Base-by-base conservation (phyloP, 768 basidiomycete species). In the Lanmaoa rubissima region DNA sequence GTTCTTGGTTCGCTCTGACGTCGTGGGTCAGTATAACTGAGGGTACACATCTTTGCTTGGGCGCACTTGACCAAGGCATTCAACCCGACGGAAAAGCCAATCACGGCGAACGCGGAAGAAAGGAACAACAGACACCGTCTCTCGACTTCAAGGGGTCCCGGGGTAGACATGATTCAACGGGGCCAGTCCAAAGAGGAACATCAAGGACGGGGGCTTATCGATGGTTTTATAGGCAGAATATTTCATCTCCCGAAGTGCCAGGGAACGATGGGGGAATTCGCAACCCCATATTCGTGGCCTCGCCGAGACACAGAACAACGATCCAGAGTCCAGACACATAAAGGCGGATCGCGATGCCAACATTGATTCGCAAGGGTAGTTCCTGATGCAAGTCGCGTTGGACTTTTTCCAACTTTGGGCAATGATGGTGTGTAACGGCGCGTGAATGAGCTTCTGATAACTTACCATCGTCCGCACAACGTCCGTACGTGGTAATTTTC, bases 31-130 rank as follows among this genome's bases (percentile, higher is more conserved):
- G 51, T 12, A 21, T 45, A 26, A 28, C 21, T 24, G 21, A 38
- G 41, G 14, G 16, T 9, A 41, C 10, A 10, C 3, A 19, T 38
- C 13, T 31, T 26, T 35, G 19, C 0, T 17, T 39, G 2, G 8
- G 53, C 66, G 35, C 38, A 63, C 66, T 65, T 67, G 61, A 65
- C 31, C 47, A 61, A 50, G 1, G 66, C 61, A 51, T 65, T 65
- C 40, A 65, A 24, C 11, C 64, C 64, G 5, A 67, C 59, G 13
- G 54, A 49, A 24, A 49, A 49, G 6, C 59, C 61, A 5, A 72
- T 61, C 10, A 68, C 48, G 1, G 68, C 63, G 59, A 72, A 74
- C 14, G 65, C 65, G 53, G 67, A 73, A 40, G 72, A 70, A 39
- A 76, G 61, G 24, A 60, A 58, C 34, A 75, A 65, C 2, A 65